Conservation (phyloP, 495 filamentous ascomycete genomes). For the Xylaria acuta region DNA sequence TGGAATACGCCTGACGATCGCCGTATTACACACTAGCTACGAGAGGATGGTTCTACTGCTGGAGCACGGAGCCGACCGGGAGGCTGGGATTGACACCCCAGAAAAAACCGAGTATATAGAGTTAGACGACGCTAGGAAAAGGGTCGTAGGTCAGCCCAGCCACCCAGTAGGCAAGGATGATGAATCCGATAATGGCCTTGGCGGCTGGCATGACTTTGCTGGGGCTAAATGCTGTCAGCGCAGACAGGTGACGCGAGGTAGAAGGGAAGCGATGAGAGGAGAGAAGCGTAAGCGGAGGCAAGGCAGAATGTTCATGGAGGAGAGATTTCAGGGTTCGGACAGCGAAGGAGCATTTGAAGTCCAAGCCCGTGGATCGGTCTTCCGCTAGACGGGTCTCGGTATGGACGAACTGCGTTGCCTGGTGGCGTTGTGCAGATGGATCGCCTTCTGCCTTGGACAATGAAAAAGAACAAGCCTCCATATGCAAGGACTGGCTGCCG, state of each 20-base stretch:
- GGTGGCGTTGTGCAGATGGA: constrained; percentile 2
- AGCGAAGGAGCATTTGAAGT: background rate
- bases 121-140: background rate
- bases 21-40: background rate
- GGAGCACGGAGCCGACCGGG: background rate
- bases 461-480: background rate
- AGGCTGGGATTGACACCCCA: background rate
- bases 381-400: background rate
- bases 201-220: background rate
- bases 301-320: background rate
- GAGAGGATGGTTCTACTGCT: background rate
- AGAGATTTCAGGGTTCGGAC: background rate
- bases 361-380: background rate
- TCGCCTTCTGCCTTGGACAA: constrained; percentile 1
- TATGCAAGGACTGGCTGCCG: constrained; percentile 6
- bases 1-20: no score
- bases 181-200: constrained; percentile 1
- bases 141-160: background rate
- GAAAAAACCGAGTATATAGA: background rate
- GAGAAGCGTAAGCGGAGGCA: background rate
- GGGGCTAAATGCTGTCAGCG: background rate
- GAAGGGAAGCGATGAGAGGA: background rate
- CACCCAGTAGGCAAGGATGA: background rate
- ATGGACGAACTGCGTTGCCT: background rate
- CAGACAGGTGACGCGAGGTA: background rate